A percentile compares a stretch with the other conserved stretches of the same genome.
These are phyloP conservation scores for Pleoardoris graminearum DNA, from an alignment of 2,329 filamentous ascomycete species.

Conservation along the genomic window DNA sequence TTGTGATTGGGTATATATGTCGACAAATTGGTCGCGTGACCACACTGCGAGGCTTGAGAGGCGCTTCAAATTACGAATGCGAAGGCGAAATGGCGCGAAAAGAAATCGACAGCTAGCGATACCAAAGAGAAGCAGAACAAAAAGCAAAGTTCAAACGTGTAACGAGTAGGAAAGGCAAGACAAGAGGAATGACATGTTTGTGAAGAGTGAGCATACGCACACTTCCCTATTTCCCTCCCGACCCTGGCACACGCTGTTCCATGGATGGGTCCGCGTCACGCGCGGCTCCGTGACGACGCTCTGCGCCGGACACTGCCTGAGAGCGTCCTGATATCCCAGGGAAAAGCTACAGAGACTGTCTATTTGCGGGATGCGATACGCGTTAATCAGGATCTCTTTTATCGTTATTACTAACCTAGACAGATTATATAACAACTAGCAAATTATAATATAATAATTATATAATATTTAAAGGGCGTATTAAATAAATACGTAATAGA, in stretches of 20 bases:
- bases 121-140: slow-evolving; percentile 2
- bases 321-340: not conserved
- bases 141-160: not conserved
- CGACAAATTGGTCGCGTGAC: not conserved
- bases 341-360: not conserved
- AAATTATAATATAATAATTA: no score
- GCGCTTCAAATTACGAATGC: not conserved
- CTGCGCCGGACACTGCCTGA: not conserved
- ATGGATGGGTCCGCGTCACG: slow-evolving; percentile 1
- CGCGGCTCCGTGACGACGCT: slow-evolving; percentile 11
- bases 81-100: not conserved
- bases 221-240: not conserved
- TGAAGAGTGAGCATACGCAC: slow-evolving; percentile 6
- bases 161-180: slow-evolving; percentile 7
- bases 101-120: not conserved
- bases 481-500: no score
- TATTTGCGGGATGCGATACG: no score
- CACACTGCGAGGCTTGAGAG: not conserved
- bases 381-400: no score
- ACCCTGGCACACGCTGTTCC: not conserved
- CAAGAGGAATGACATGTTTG: slow-evolving; percentile 19
- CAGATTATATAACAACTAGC: no score
- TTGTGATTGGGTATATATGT: slow-evolving; percentile 12
- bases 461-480: no score
- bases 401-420: no score